Evolutionary conservation across 805 yeast genomes (phyloP).

Genomic region (Torulaspora quercuum): DNA sequence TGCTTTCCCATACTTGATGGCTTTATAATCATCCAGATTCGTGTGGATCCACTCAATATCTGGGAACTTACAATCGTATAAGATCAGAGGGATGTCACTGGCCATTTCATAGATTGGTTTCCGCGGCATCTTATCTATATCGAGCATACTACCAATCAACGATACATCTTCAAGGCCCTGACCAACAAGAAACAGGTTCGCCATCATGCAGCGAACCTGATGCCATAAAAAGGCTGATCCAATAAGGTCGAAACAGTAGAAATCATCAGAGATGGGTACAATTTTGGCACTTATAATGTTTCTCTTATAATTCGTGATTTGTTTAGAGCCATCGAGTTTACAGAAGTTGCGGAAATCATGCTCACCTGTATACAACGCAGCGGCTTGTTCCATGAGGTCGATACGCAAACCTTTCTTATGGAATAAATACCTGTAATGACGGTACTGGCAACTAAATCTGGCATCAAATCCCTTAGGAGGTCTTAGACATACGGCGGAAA

Average conservation of each 20-base stretch:
- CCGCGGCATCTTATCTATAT: constrained; percentile 53
- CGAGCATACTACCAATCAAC: constrained; percentile 55
- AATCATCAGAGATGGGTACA: constrained; percentile 38
- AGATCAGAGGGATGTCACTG: constrained; percentile 77
- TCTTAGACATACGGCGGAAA: constrained; percentile 77
- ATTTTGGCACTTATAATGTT: constrained; percentile 55
- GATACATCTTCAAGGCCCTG: constrained; percentile 64
- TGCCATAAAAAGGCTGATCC: constrained; percentile 97
- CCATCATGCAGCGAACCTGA: constrained; percentile 95
- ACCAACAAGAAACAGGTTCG: constrained; percentile 74
- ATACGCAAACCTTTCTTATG: constrained; percentile 55
- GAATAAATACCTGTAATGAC: constrained; percentile 87
- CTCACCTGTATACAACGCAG: constrained; percentile 58
- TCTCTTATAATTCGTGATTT: constrained; percentile 75
- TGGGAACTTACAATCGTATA: constrained; percentile 79
- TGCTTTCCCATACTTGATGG: constrained; percentile 41
- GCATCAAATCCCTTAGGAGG: constrained; percentile 88
- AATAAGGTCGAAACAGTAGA: constrained; percentile 67
- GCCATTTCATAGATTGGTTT: constrained; percentile 88
- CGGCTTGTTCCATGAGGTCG: constrained; percentile 62
- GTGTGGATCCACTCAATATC: constrained; percentile 59
- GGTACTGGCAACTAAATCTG: constrained; percentile 78
- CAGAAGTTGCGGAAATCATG: constrained; percentile 95
- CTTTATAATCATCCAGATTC: constrained; percentile 36
- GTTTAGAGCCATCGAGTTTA: constrained; percentile 91